These are phyloP conservation scores for Pichia nakasei DNA, from an alignment of 805 yeast species.

Conservation along the genomic window DNA sequence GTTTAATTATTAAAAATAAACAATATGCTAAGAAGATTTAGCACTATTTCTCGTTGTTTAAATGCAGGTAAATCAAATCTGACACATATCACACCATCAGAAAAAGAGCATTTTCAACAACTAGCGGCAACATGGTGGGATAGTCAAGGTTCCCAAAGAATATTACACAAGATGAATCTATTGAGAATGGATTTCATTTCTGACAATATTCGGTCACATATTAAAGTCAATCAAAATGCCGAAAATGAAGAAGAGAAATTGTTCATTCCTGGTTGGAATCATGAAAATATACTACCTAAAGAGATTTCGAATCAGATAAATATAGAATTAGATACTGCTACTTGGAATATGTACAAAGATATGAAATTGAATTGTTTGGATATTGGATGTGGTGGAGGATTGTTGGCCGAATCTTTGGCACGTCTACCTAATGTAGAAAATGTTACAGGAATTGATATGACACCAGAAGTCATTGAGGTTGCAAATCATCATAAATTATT, in stretches of 20 bases:
- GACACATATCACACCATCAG: conserved; percentile 46
- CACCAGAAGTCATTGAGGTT: conserved; percentile 71
- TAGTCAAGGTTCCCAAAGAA: conserved; percentile 82
- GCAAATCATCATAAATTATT: conserved; percentile 58
- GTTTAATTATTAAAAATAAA: no score
- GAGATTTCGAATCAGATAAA: conserved; percentile 40
- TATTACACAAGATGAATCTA: conserved; percentile 89
- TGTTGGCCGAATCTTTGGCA: conserved; percentile 79
- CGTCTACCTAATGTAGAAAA: conserved; percentile 51
- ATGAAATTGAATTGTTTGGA: conserved; percentile 56
- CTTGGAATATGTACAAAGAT: conserved; percentile 29
- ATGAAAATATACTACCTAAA: conserved; percentile 51
- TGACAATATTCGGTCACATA: conserved; percentile 41
- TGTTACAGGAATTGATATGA: conserved; percentile 80
- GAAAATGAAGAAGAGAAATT: conserved; percentile 34
- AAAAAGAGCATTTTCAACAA: conserved; percentile 71
- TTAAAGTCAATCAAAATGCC: conserved; percentile 34
- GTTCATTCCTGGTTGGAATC: conserved; percentile 71
- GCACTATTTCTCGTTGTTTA: neutral
- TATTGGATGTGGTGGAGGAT: conserved; percentile 99
- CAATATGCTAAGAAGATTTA: neutral
- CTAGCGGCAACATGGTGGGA: conserved; percentile 99
- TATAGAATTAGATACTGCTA: conserved; percentile 40
- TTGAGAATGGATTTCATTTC: conserved; percentile 81
- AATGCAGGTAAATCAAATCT: conserved; percentile 3